Percentiles rank a stretch among this genome's conserved stretches.
These are phyloP conservation scores for Leucosporidium yakuticum DNA, from an alignment of 768 basidiomycete genomes.

Conservation along the genomic window DNA sequence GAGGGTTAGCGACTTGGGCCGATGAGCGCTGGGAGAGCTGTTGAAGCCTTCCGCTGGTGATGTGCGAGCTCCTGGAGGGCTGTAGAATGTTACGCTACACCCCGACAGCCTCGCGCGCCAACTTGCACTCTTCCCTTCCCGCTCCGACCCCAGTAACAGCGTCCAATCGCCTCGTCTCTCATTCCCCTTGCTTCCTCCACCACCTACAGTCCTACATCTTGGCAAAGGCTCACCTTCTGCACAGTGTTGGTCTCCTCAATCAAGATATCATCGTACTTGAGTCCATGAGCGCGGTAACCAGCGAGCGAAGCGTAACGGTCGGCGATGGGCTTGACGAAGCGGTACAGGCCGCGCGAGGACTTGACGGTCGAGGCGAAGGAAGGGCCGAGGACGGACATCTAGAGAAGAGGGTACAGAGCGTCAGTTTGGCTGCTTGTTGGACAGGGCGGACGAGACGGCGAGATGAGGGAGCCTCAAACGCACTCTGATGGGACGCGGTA, in stretches of 20 bases:
- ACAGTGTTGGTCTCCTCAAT: constrained; percentile 71
- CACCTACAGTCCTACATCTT: not conserved
- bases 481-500: no score
- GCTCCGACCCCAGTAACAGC: not conserved
- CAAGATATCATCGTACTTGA: constrained; percentile 84
- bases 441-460: no score
- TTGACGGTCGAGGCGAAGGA: constrained; percentile 73
- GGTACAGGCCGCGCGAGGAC: constrained; percentile 61
- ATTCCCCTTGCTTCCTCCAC: not conserved
- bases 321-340: constrained; percentile 68
- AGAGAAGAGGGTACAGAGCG: no score
- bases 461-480: no score
- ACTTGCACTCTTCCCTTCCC: not conserved
- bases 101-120: not conserved
- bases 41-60: not conserved
- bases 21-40: not conserved
- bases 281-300: constrained; percentile 80
- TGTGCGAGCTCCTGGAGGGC: not conserved
- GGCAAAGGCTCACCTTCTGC: constrained; percentile 56
- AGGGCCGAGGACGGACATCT: constrained; percentile 48
- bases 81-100: not conserved
- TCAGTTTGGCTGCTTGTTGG: no score
- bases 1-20: not conserved
- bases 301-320: constrained; percentile 71
- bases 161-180: not conserved